Evolutionary conservation across 768 basidiomycete genomes (phyloP).

Genomic region (Pleurotus tuoliensis): DNA sequence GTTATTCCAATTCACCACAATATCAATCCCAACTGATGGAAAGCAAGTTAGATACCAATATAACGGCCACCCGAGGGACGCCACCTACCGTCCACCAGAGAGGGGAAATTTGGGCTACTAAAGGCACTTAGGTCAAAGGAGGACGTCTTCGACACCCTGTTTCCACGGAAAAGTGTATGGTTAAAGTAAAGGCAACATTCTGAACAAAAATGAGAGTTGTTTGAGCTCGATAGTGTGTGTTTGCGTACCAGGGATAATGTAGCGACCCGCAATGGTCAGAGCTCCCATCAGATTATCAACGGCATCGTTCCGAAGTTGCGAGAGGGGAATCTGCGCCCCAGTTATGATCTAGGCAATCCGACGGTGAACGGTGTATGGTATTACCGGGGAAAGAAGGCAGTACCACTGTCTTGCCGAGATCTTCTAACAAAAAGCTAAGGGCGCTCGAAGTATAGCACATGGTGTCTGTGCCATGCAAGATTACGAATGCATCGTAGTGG

Average conservation of each 20-base stretch:
- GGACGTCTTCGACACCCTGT: conserved; percentile 78
- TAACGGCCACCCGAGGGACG: not conserved
- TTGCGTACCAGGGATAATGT: conserved; percentile 79
- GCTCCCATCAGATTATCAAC: conserved; percentile 91
- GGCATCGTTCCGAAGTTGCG: conserved; percentile 90
- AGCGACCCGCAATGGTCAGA: conserved; percentile 85
- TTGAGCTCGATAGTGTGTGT: not conserved
- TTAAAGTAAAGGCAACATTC: conserved; percentile 90
- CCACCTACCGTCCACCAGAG: conserved; percentile 68
- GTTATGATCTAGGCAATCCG: conserved; percentile 65
- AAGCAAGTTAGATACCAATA: conserved; percentile 7
- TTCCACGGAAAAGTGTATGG: conserved; percentile 82
- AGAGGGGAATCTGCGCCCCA: conserved; percentile 91
- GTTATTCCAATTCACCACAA: conserved; percentile 84
- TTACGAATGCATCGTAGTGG: conserved; percentile 84
- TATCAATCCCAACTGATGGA: conserved; percentile 78
- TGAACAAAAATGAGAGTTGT: conserved; percentile 21
- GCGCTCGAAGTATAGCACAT: conserved; percentile 90
- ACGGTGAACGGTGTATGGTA: not conserved
- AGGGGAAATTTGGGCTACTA: conserved; percentile 77
- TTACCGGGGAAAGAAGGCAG: conserved; percentile 6
- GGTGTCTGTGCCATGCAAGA: conserved; percentile 89
- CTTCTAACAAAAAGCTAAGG: conserved; percentile 87
- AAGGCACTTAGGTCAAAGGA: conserved; percentile 84
- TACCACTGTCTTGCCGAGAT: conserved; percentile 89